Evolutionary conservation across 148 eudicot species (phyloP).

Genomic region (Vaccinium corymbosum): DNA sequence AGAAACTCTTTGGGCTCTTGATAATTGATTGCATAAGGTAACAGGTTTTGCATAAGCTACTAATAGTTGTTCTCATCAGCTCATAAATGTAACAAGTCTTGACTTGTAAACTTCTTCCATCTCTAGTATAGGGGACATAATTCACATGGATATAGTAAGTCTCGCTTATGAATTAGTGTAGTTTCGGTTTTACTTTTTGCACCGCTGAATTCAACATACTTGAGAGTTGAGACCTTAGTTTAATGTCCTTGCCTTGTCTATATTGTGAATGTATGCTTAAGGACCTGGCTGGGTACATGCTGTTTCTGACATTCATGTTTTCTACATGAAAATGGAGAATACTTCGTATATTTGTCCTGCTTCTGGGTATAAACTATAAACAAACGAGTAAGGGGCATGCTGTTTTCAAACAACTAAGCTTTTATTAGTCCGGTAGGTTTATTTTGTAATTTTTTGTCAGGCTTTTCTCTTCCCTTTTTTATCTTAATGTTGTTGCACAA

Average conservation of each 20-base stretch:
- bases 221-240: background rate
- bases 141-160: no score
- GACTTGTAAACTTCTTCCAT: background rate
- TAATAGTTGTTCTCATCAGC: background rate
- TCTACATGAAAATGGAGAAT: background rate
- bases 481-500: background rate
- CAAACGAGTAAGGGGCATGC: background rate
- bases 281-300: background rate
- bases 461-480: background rate
- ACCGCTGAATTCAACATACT: background rate
- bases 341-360: background rate
- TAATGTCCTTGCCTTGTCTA: background rate
- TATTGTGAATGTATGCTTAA: background rate
- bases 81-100: constrained; percentile 3
- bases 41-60: background rate
- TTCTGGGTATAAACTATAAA: background rate
- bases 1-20: background rate
- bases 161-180: no score
- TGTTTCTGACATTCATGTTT: background rate
- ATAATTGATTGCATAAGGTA: background rate
- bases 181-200: background rate
- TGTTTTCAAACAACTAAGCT: background rate
- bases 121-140: background rate
- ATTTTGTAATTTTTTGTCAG: background rate
- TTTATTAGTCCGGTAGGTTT: background rate